Evolutionary conservation across 176 grass and related monocot species (phyloP), one percentile per base, ranked within the genome.

Genomic region (Oryza meridionalis): DNA sequence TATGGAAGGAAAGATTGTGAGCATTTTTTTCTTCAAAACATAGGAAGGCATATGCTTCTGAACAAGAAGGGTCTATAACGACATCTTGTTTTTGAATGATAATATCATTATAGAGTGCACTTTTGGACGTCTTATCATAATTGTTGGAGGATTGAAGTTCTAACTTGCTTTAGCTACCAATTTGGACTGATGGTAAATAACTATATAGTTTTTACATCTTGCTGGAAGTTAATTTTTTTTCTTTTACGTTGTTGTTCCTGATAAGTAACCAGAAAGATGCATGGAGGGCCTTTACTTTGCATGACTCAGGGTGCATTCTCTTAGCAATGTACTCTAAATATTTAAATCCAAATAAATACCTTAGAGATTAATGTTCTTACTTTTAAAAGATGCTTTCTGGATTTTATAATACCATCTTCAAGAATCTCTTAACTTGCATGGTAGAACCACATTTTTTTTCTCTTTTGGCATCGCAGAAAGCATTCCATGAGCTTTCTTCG

Each of bases 81-180:
- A 0, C 53, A 35, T 45, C 19, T 55, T 21, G 51, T 79, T 19
- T 44, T 33, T 70, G 11, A 44, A 63, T 14, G 27, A 37, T 46
- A 70, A 17, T 11, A 12, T 37, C 35, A 37, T 37, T 37, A 5
- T 6, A 6, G 6, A 37, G 35, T 37, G 35, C 35, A 37, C 35
- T 37, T 37, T 37, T 6, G 35, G 35, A 6, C 35, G 35, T 37
- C 35, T 37, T 37, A 37, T 37, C 35, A 37, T 37, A 37, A 37
- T 73, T 27, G 24, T n/a, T 72, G 3, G 6, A 46, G 70, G 12
- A 1, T 17, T 22, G 46, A 15, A 42, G 47, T 71, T 61, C 43
- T 70, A 70, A 5, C 83, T 78, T 66, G 53, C 45, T 80, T 86
- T 74, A 16, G 44, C 46, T 55, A 74, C n/a, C 29, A 72, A 67